Evolutionary conservation across 768 basidiomycete species (phyloP).

Genomic region (Candolleomyces aberdarensis): DNA sequence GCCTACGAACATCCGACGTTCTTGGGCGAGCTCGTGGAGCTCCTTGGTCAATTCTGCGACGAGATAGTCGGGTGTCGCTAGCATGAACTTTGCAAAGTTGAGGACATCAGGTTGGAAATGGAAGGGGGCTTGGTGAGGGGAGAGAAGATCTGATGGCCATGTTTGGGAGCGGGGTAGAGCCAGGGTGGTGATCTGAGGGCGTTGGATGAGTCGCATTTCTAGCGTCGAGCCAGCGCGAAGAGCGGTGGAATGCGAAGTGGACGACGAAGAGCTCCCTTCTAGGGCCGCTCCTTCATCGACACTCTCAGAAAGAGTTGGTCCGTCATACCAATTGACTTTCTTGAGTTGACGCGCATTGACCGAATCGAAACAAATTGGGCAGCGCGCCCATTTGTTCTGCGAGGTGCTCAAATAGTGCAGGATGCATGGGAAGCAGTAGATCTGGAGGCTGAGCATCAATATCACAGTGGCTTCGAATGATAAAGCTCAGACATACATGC

Average conservation of each 20-base stretch:
- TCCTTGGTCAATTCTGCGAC: slow-evolving; percentile 70
- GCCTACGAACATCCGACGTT: slow-evolving; percentile 61
- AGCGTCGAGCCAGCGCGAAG: slow-evolving; percentile 59
- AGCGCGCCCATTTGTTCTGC: slow-evolving; percentile 87
- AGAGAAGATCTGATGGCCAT: slow-evolving; percentile 92
- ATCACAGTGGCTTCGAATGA: slow-evolving; percentile 9
- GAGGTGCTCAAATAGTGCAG: slow-evolving; percentile 85
- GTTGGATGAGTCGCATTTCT: slow-evolving; percentile 85
- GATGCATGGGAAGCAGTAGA: slow-evolving; percentile 94
- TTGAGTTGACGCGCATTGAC: slow-evolving; percentile 89
- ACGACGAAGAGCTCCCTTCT: slow-evolving; percentile 44
- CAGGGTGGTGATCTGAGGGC: slow-evolving; percentile 92
- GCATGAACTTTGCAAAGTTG: slow-evolving; percentile 90
- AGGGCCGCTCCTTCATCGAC: slow-evolving; percentile 16
- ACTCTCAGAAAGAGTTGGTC: slow-evolving; percentile 32
- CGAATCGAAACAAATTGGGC: slow-evolving; percentile 96
- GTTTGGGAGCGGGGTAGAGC: slow-evolving; percentile 88
- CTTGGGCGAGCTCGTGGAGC: slow-evolving; percentile 65
- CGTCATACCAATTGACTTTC: slow-evolving; percentile 87
- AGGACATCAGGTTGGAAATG: slow-evolving; percentile 93
- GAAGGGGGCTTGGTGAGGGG: slow-evolving; percentile 92
- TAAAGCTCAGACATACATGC: slow-evolving; percentile 64
- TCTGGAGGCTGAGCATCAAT: slow-evolving; percentile 39
- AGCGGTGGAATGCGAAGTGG: slow-evolving; percentile 38
- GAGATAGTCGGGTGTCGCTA: slow-evolving; percentile 86